phyloP scores from a whole-genome alignment of 1,139 yeast species.

The Nadsonia commutata region DNA sequence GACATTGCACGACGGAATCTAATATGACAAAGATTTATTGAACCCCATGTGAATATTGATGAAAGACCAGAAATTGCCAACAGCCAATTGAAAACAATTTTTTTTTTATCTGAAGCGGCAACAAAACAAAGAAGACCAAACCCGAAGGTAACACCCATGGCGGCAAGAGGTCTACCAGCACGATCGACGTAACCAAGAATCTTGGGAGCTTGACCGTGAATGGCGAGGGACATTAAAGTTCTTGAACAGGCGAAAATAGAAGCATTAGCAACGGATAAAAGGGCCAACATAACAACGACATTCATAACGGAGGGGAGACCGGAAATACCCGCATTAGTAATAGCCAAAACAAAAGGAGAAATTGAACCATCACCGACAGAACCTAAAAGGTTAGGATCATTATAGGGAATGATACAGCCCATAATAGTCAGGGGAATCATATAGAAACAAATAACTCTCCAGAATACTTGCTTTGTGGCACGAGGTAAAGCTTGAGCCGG shows the following conservation, averaged over 20 bases:
- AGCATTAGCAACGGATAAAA: constrained; percentile 60
- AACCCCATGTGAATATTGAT: constrained; percentile 73
- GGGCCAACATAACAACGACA: constrained; percentile 56
- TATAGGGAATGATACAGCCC: constrained; percentile 51
- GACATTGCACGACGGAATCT: constrained; percentile 66
- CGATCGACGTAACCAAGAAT: constrained; percentile 60
- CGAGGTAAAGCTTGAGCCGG: constrained; percentile 55
- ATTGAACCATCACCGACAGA: constrained; percentile 39
- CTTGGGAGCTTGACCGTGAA: constrained; percentile 69
- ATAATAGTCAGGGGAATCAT: constrained; percentile 42
- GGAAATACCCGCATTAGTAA: constrained; percentile 39
- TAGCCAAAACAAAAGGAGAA: constrained; percentile 64
- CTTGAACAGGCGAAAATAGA: constrained; percentile 69
- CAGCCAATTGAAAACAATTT: constrained; percentile 64
- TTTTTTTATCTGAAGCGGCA: constrained; percentile 51
- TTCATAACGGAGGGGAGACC: constrained; percentile 60
- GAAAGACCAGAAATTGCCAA: constrained; percentile 74
- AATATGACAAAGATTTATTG: constrained; percentile 61
- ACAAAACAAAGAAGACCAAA: constrained; percentile 60
- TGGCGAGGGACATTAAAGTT: constrained; percentile 68
- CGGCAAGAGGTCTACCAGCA: constrained; percentile 58
- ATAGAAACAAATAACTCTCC: constrained; percentile 56
- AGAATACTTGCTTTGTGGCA: constrained; percentile 59
- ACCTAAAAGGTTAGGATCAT: constrained; percentile 30
- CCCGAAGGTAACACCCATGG: constrained; percentile 39